Base-by-base conservation (phyloP, 805 yeast species). In the Metschnikowia lunata region DNA sequence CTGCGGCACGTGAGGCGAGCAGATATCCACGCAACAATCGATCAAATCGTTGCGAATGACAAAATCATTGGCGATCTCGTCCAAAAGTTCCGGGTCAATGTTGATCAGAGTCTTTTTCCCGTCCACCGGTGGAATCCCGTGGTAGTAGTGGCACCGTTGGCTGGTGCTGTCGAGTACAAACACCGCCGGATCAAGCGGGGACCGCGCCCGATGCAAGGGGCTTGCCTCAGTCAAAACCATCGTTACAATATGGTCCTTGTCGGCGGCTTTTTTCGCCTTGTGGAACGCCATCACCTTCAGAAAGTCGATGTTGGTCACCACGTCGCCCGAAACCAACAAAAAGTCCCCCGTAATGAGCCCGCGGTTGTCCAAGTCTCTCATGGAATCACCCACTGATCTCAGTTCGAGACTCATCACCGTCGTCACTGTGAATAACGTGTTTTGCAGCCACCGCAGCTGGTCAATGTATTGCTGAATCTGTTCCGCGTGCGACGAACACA, bases 11-110 rank as follows among this genome's bases (percentile, higher is more conserved):
- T 83, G 88, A 2, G 95, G 88, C 7, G 97, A 76, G 65, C 99
- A 93, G 48, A 93, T 88, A 66, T 93, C 99, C 43, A 93, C 89
- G 61, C 86, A 93, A 63, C 99, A 93, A 69, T 93, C 99, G 47
- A 93, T 90, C 51, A 93, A 76, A 64, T 93, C 98, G 63, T 93
- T 93, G 60, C 97, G 79, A 46, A 93, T 73, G 8, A 78, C 77
- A 53, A 93, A 82, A 49, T 87, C 95, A 51, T 67, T 71, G 36
- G 79, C 83, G 30, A 86, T 82, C 46, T 76, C 81, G 48, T 82
- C 88, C 52, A 90, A 72, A 37, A 93, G 68, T 61, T 93, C 98
- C 0, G 91, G 85, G 59, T 89, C 97, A 38, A 89, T 78, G 43
- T 78, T 74, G 28, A 88, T 75, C 36, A 59, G 50, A 26, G 63